A percentile compares a stretch with the other conserved stretches of the same genome.
phyloP scores from a whole-genome alignment of 73 alveolate genomes.

The Paramecium octaurelia region DNA sequence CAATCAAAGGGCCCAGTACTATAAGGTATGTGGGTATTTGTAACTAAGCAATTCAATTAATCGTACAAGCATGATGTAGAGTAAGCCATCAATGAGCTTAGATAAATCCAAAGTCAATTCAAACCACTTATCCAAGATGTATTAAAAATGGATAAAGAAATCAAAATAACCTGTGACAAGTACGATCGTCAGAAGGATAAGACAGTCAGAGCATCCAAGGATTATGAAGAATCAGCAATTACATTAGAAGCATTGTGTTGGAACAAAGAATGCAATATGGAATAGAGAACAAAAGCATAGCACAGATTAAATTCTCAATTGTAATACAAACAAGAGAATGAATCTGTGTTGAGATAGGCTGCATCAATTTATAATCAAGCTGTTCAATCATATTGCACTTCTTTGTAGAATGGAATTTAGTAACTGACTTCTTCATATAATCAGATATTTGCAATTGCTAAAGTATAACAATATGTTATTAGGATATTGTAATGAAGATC shows the following conservation, averaged over 20 bases:
- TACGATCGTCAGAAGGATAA: constrained; percentile 23
- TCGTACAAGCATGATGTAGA: constrained; percentile 6
- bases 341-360: not conserved
- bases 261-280: constrained; percentile 19
- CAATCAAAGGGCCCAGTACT: not conserved
- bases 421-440: not conserved
- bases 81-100: not conserved
- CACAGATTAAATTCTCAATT: not conserved
- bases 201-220: not conserved
- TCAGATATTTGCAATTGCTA: constrained; percentile 33
- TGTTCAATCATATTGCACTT: not conserved
- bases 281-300: not conserved
- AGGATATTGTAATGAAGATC: constrained; percentile 48
- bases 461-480: not conserved
- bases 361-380: not conserved
- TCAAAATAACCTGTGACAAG: not conserved
- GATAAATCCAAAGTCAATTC: not conserved
- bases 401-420: not conserved
- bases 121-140: not conserved
- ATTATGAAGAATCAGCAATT: constrained; percentile 35
- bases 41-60: constrained; percentile 16
- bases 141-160: not conserved
- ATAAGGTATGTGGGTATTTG: not conserved
- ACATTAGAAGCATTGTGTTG: constrained; percentile 21
- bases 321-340: constrained; percentile 2